These are phyloP conservation scores for Lagenidium sp. DNA, from an alignment of 352 stramenopile genomes.

Conservation along the genomic window DNA sequence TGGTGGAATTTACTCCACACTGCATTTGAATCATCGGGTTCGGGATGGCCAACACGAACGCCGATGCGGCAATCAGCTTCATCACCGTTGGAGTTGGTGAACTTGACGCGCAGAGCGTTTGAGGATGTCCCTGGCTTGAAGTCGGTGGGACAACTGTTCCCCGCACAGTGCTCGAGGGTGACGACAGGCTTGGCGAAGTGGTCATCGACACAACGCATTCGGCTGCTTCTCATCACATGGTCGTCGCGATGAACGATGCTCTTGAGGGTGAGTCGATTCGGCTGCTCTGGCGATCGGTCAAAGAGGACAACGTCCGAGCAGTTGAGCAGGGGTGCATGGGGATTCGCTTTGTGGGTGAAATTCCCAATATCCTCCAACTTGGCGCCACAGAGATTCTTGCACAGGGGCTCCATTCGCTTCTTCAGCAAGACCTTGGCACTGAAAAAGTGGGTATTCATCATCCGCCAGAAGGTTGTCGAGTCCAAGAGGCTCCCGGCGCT, in stretches of 20 bases:
- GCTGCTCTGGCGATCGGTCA: slow-evolving; percentile 24
- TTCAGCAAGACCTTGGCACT: slow-evolving; percentile 50
- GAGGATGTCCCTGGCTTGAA: no score
- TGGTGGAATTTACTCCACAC: slow-evolving; percentile 57
- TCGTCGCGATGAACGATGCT: slow-evolving; percentile 68
- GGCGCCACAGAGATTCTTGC: slow-evolving; percentile 52
- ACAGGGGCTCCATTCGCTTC: slow-evolving; percentile 62
- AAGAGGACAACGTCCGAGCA: slow-evolving; percentile 63
- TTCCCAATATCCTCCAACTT: slow-evolving; percentile 61
- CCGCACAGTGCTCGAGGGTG: slow-evolving; percentile 22
- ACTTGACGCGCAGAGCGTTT: slow-evolving; percentile 8
- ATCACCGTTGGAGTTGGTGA: slow-evolving; percentile 11
- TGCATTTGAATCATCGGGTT: neutral
- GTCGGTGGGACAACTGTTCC: no score
- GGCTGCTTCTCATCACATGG: slow-evolving; percentile 67
- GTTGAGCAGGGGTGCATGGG: slow-evolving; percentile 32
- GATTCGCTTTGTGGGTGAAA: slow-evolving; percentile 24
- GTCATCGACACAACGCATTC: slow-evolving; percentile 51
- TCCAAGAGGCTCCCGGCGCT: slow-evolving; percentile 60
- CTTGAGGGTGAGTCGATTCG: slow-evolving; percentile 26
- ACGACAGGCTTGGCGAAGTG: slow-evolving; percentile 33
- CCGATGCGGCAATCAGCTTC: slow-evolving; percentile 7
- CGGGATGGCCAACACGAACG: slow-evolving; percentile 1
- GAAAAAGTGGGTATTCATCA: slow-evolving; percentile 64
- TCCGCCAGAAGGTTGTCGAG: slow-evolving; percentile 70